Evolutionary conservation across 140 eudicot genomes (phyloP).

Genomic region (Oenanthe javanica): DNA sequence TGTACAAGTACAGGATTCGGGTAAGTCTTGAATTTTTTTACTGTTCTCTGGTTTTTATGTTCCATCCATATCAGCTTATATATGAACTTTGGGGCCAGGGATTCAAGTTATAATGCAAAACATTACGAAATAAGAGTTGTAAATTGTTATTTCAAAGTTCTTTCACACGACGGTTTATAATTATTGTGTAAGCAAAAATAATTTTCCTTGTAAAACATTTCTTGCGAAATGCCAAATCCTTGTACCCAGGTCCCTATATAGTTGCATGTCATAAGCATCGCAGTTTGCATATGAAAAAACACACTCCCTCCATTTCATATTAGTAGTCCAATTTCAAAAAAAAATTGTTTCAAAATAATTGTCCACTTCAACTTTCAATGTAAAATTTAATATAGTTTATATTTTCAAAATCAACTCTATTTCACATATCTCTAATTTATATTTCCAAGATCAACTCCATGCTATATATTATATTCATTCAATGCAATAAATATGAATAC

Average conservation of each 20-base stretch:
- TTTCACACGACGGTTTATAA: background rate
- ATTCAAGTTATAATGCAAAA: background rate
- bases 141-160: background rate
- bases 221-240: background rate
- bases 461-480: too few species aligned
- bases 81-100: background rate
- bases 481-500: too few species aligned
- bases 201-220: too few species aligned
- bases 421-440: too few species aligned
- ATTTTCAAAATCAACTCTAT: too few species aligned
- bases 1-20: conserved; percentile 86
- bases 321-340: too few species aligned
- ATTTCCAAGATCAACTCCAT: too few species aligned
- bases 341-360: too few species aligned
- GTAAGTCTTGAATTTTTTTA: conserved; percentile 24
- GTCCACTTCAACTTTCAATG: too few species aligned
- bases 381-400: too few species aligned
- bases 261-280: background rate
- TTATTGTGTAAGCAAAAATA: background rate
- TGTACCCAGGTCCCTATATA: background rate
- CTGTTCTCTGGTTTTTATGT: background rate
- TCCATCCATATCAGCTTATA: background rate
- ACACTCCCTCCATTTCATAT: too few species aligned
- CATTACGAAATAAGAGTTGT: background rate
- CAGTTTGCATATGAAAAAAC: background rate